These are phyloP conservation scores for Aspergillus ochraceus DNA, from an alignment of 2,329 filamentous ascomycete species.

Conservation along the genomic window DNA sequence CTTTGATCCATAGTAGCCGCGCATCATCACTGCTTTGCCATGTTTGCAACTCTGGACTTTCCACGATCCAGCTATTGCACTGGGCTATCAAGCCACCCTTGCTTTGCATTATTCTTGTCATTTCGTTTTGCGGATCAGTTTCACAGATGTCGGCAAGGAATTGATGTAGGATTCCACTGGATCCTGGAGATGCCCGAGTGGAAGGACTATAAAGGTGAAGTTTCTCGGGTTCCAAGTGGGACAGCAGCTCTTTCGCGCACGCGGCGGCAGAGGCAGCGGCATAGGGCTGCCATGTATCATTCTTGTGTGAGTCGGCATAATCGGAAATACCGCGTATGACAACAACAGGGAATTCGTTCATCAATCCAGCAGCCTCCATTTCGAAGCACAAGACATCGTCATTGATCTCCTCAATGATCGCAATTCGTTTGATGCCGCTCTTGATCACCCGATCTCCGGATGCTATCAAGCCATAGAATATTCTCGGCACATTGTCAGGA, in stretches of 20 bases:
- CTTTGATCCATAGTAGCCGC: neutral
- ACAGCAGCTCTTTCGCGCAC: conserved; percentile 2
- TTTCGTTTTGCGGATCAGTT: too few relatives aligned
- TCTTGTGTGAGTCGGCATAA: conserved; percentile 4
- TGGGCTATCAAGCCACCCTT: too few relatives aligned
- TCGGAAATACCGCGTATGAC: conserved; percentile 1
- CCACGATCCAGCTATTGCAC: neutral
- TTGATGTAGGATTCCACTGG: neutral
- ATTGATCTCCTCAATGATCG: neutral
- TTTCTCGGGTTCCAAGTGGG: neutral
- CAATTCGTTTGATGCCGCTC: neutral
- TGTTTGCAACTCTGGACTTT: neutral
- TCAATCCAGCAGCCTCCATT: conserved; percentile 1
- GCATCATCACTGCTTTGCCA: neutral
- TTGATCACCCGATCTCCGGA: neutral
- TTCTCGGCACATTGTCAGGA: neutral
- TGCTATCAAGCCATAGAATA: conserved; percentile 3
- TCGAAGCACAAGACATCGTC: neutral
- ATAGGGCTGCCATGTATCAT: conserved; percentile 1
- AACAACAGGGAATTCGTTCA: neutral
- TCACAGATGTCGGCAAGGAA: too few relatives aligned
- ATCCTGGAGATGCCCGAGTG: neutral
- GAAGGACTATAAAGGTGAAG: too few relatives aligned
- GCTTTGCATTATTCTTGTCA: too few relatives aligned
- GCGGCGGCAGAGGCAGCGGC: neutral